Evolutionary conservation across 202 grass and related monocot genomes (phyloP).

Genomic region (Schoenoplectus tabernaemontani): DNA sequence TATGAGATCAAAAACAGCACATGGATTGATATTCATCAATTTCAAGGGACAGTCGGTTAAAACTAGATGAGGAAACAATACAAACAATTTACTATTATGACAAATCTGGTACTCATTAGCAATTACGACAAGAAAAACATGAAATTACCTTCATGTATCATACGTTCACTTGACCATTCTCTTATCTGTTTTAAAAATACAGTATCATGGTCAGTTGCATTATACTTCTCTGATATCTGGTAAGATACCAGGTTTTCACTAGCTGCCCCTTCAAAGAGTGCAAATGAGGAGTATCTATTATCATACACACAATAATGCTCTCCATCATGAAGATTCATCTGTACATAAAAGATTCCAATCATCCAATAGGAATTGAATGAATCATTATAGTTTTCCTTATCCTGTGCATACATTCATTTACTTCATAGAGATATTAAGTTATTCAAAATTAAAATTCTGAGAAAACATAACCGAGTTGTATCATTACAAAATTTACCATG

Average conservation of each 20-base stretch:
- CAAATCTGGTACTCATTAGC: neutral
- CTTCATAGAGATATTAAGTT: neutral
- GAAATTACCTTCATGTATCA: constrained; percentile 3
- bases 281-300: constrained; percentile 74
- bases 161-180: constrained; percentile 33
- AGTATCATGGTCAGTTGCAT: constrained; percentile 35
- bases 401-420: neutral
- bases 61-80: constrained; percentile 39
- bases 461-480: neutral
- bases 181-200: constrained; percentile 44
- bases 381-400: neutral
- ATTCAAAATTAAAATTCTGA: neutral
- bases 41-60: constrained; percentile 41
- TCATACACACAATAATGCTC: constrained; percentile 48
- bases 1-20: constrained; percentile 59
- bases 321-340: constrained; percentile 50
- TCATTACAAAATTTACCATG: neutral
- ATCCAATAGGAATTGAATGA: neutral
- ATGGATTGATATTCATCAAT: constrained; percentile 36
- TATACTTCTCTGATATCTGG: constrained; percentile 47
- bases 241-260: constrained; percentile 38
- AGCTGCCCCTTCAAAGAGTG: constrained; percentile 54
- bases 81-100: constrained; percentile 10
- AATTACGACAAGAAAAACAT: neutral
- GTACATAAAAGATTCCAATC: constrained; percentile 32